Evolutionary conservation across 1,284 basidiomycete species (phyloP).

Genomic region (Clitocybe nebularis): DNA sequence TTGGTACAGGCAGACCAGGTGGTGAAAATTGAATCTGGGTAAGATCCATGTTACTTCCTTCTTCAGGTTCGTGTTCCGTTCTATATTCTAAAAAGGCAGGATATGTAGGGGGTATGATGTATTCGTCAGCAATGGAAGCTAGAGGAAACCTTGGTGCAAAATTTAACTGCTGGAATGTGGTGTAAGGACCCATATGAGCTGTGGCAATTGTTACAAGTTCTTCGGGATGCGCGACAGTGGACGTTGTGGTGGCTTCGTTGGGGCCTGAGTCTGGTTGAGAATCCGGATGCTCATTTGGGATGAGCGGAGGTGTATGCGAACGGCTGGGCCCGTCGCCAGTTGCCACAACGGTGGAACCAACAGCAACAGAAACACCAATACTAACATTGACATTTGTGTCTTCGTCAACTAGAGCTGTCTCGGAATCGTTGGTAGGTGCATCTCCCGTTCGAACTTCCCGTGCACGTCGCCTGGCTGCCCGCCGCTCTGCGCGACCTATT

Average conservation of each 20-base stretch:
- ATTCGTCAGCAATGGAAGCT: slow-evolving; percentile 82
- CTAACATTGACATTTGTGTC: slow-evolving; percentile 61
- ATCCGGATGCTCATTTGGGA: slow-evolving; percentile 40
- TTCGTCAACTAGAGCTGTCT: slow-evolving; percentile 44
- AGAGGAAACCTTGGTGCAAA: slow-evolving; percentile 82
- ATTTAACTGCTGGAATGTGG: slow-evolving; percentile 82
- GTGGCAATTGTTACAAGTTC: slow-evolving; percentile 67
- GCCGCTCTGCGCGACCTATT: slow-evolving; percentile 79
- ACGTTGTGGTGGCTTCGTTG: slow-evolving; percentile 21
- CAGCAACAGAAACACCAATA: slow-evolving; percentile 56
- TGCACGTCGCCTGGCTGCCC: slow-evolving; percentile 74
- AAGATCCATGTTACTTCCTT: slow-evolving; percentile 40
- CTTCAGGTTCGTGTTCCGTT: slow-evolving; percentile 54
- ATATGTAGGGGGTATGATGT: slow-evolving; percentile 85
- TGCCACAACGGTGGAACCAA: slow-evolving; percentile 25
- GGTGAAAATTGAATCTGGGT: slow-evolving; percentile 69
- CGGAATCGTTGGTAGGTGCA: slow-evolving; percentile 39
- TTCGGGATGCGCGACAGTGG: slow-evolving; percentile 45
- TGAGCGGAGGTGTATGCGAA: slow-evolving; percentile 33
- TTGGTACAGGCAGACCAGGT: slow-evolving; percentile 71
- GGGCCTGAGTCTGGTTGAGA: slow-evolving; percentile 26
- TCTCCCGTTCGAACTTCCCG: slow-evolving; percentile 59
- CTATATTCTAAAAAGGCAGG: slow-evolving; percentile 70
- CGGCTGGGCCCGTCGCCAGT: slow-evolving; percentile 25
- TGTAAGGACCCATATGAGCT: slow-evolving; percentile 74